Evolutionary conservation across 2,329 filamentous ascomycete species (phyloP), one percentile per base, ranked within the genome.

Genomic region (Balansia obtecta): DNA sequence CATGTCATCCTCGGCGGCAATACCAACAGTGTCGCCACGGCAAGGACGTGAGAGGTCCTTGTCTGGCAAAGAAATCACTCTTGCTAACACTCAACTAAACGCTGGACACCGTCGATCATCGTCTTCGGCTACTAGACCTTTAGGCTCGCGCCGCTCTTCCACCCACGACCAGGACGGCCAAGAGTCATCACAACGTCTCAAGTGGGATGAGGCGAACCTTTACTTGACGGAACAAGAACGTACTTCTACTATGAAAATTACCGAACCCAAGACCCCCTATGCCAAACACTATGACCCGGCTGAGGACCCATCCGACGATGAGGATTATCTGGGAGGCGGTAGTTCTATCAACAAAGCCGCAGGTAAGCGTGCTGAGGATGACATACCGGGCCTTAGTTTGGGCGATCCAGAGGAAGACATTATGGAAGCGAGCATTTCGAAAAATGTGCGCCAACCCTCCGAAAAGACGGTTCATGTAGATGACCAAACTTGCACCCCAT

Each of bases 121-220:
- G 1, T 91, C 88, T 2, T 80, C 80, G 27, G 76, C 82, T 2
- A 79, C 79, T 55, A 80, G 80, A 5, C 77, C 76, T 32, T 59
- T 65, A 8, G 76, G 79, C 9, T 85, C 83, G n/a, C 85, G 88
- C 50, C 83, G 88, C 47, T 84, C 83, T 56, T 90, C 86, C 1
- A 71, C 72, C 50, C 68, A 73, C 54, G 68, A 71, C 48, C 65
- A 61, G 52, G 67, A 63, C 49, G 65, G 70, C 53, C 70, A 72
- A 20, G 72, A 77, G 41, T 66, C 73, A 16, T 83, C 79, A 52
- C 85, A 86, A 55, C 83, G 89, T 55, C 76, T 98, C 58, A 95
- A 96, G 71, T 98, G 93, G 93, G 93, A 98, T 67, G 93, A 98
- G 72, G 93, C 88, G 44, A 98, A 98, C 64, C 78, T 98, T 33